Base-by-base conservation (phyloP, 805 yeast genomes). In the Candida lessepsii region DNA sequence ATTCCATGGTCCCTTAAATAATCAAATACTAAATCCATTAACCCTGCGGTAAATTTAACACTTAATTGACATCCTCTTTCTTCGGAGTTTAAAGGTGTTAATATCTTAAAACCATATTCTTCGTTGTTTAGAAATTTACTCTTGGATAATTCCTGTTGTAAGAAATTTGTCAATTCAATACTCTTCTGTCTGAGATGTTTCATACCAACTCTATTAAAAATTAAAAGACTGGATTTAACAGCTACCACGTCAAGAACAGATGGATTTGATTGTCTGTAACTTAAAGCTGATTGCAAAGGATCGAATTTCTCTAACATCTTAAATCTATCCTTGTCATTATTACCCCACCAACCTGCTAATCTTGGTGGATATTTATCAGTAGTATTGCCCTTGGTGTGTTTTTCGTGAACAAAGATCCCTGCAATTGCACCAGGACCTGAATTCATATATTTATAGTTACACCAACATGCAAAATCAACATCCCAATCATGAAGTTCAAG, bases 301-400 rank as follows among this genome's bases (percentile, higher is more conserved):
- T 81, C 82, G 51, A 87, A 90, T 20, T 69, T 52, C 53, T 83
- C 90, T 41, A 75, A 54, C 98, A 90, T 90, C 52, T 80, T 71
- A 60, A 90, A 90, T 46, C 98, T 65, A 25, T 78, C 78, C 2
- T 53, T 51, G 0, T 82, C 67, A 50, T 83, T 80, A 55, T 88
- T 90, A 1, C 96, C 97, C 96, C 97, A 90, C 98, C 98, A 90
- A 1, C 98, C 98, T 0, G 96, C 95, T 37, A 87, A 66, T 45
- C 97, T 69, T 1, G 96, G 86, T 27, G 70, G 51, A 50, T 67
- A 71, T 15, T 54, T 53, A 9, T 52, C 52, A 11, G 44, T 45
- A 10, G 67, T 47, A 34, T 63, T 58, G 34, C 54, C 40, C 29
- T 53, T 48, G 14, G 73, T 64, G 46, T 58, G 64, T 45, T 61